These are phyloP conservation scores for Chalciporus sphaerocephalus DNA, from an alignment of 768 basidiomycete genomes.

Conservation along the genomic window DNA sequence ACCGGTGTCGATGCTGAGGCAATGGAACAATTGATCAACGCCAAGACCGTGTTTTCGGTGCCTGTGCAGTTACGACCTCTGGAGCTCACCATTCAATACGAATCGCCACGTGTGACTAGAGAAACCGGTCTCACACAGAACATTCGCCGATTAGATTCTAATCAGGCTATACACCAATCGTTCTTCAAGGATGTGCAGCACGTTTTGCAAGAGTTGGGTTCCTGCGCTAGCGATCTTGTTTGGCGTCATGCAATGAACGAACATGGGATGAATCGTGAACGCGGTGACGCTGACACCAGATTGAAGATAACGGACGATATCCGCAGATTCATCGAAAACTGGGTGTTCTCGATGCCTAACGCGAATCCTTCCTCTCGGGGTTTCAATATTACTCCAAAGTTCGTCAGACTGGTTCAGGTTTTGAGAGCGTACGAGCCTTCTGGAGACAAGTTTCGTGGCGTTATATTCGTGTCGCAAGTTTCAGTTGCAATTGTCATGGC, in stretches of 20 bases:
- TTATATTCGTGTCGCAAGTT: conserved; percentile 58
- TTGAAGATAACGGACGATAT: conserved; percentile 24
- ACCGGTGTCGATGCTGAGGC: conserved; percentile 30
- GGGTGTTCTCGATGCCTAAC: conserved; percentile 63
- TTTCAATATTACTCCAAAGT: conserved; percentile 69
- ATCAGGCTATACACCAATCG: conserved; percentile 35
- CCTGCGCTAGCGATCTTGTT: conserved; percentile 64
- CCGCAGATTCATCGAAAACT: conserved; percentile 49
- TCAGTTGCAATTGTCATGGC: conserved; percentile 53
- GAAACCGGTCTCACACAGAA: conserved; percentile 45
- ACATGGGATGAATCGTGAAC: conserved; percentile 25
- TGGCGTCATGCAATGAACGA: conserved; percentile 57
- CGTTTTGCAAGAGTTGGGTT: conserved; percentile 53
- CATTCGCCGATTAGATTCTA: conserved; percentile 43
- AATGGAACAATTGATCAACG: conserved; percentile 39
- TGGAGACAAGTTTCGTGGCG: conserved; percentile 58
- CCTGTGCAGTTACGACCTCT: conserved; percentile 37
- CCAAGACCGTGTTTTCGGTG: conserved; percentile 37
- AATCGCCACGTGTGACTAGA: conserved; percentile 29
- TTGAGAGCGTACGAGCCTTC: conserved; percentile 51
- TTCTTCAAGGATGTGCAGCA: conserved; percentile 46
- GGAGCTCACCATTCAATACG: conserved; percentile 56
- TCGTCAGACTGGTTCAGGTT: conserved; percentile 54
- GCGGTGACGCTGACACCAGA: conserved; percentile 33
- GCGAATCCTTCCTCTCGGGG: conserved; percentile 50